Percentiles rank a stretch among this genome's conserved stretches.
phyloP scores from a whole-genome alignment of 805 yeast species.

The Barnettozyma botsteinii region DNA sequence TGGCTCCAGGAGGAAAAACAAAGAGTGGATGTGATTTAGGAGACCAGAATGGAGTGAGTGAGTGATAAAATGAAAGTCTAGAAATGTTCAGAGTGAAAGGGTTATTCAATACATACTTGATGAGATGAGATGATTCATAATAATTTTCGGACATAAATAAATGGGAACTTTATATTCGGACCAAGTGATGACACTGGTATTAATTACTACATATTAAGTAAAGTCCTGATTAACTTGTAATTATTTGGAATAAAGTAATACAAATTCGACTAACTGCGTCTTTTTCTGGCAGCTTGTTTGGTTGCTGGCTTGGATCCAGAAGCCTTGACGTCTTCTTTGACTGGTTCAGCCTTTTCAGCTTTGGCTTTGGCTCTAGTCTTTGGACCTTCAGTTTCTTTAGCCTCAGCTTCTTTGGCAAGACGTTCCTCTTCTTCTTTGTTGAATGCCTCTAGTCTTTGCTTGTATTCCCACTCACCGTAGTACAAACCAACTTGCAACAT shows the following conservation, averaged over 20 bases:
- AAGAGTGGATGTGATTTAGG: too few species aligned
- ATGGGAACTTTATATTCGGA: too few species aligned
- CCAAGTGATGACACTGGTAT: too few species aligned
- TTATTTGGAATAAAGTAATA: too few species aligned
- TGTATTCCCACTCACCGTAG: slow-evolving; percentile 67
- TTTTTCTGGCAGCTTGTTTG: slow-evolving; percentile 12
- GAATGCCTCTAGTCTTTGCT: slow-evolving; percentile 31
- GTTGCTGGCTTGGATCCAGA: slow-evolving; percentile 4
- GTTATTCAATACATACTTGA: too few species aligned
- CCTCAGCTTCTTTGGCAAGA: slow-evolving; percentile 2
- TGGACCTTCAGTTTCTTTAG: slow-evolving; percentile 4
- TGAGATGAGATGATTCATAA: neutral
- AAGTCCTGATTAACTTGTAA: too few species aligned
- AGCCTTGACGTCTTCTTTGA: neutral
- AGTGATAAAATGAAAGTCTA: neutral
- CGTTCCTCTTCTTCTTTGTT: slow-evolving; percentile 27
- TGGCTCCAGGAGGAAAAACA: too few species aligned
- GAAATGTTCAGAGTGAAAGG: too few species aligned
- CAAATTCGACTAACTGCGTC: slow-evolving; percentile 7
- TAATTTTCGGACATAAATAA: too few species aligned
- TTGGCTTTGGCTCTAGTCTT: neutral
- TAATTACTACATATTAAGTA: too few species aligned
- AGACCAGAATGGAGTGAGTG: neutral
- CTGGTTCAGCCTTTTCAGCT: neutral
- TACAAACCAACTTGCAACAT: slow-evolving; percentile 83